Conservation (phyloP, 768 basidiomycete species). For the Mycena pura region DNA sequence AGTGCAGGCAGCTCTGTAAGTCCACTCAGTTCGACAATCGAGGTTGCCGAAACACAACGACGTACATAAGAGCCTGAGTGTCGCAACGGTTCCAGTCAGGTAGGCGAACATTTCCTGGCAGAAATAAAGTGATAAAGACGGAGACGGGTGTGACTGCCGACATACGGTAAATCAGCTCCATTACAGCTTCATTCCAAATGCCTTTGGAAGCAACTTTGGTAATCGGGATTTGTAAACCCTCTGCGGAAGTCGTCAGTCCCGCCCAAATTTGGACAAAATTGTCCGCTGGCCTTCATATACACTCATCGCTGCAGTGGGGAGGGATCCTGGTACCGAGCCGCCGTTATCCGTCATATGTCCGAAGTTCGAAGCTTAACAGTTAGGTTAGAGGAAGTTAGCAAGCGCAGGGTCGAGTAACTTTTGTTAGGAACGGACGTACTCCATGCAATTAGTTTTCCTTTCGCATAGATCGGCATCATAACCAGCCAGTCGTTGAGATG, state of each 20-base stretch:
- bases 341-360: slow-evolving; percentile 22
- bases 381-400: not conserved
- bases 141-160: too few relatives aligned
- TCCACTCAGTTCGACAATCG: too few relatives aligned
- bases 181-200: slow-evolving; percentile 17
- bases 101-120: slow-evolving; percentile 17
- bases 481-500: slow-evolving; percentile 17
- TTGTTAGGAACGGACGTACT: too few relatives aligned
- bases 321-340: slow-evolving; percentile 9
- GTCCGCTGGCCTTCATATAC: slow-evolving; percentile 6
- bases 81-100: slow-evolving; percentile 20
- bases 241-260: not conserved
- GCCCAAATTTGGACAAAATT: not conserved
- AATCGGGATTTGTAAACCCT: slow-evolving; percentile 22
- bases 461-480: slow-evolving; percentile 20
- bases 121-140: too few relatives aligned
- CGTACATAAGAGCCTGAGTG: slow-evolving; percentile 14
- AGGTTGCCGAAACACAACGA: too few relatives aligned
- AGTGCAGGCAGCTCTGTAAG: slow-evolving; percentile 13
- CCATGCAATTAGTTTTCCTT: slow-evolving; percentile 19
- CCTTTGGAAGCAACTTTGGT: slow-evolving; percentile 9
- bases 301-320: slow-evolving; percentile 8
- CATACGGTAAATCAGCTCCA: slow-evolving; percentile 23
- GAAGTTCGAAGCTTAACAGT: slow-evolving; percentile 8
- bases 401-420: too few relatives aligned